phyloP scores from a whole-genome alignment of 2,329 filamentous ascomycete species.

The Phaeoacremonium minimum region DNA sequence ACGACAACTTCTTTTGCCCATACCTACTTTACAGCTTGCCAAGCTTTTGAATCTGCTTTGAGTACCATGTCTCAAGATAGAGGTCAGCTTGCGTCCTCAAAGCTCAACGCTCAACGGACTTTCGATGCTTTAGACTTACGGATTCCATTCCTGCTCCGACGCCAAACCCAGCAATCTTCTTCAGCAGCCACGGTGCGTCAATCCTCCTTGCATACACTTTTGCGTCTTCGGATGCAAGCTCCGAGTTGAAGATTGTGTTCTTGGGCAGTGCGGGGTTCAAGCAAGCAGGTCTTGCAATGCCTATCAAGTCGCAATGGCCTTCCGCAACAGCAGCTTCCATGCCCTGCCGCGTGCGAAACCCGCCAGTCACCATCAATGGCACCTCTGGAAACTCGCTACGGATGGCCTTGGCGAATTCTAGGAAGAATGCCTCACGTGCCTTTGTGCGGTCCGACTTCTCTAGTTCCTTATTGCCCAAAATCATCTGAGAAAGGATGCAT shows the following conservation, averaged over 20 bases:
- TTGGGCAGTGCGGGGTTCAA: slow-evolving; percentile 31
- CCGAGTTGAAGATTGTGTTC: slow-evolving; percentile 26
- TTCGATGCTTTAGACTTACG: no score
- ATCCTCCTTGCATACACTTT: slow-evolving; percentile 20
- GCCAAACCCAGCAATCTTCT: slow-evolving; percentile 14
- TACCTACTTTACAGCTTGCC: no score
- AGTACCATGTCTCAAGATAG: no score
- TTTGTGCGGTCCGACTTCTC: slow-evolving; percentile 36
- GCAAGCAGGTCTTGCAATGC: slow-evolving; percentile 31
- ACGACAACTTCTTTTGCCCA: no score
- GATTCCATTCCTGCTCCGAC: slow-evolving; percentile 15
- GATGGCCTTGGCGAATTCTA: slow-evolving; percentile 57
- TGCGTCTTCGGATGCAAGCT: slow-evolving; percentile 27
- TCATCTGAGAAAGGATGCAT: no score
- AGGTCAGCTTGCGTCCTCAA: no score
- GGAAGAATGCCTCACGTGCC: slow-evolving; percentile 63
- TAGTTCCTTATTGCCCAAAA: slow-evolving; percentile 15
- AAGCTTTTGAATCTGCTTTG: no score
- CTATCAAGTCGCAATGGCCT: slow-evolving; percentile 35
- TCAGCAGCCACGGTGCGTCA: slow-evolving; percentile 14
- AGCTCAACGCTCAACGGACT: no score
- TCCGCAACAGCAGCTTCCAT: slow-evolving; percentile 33
- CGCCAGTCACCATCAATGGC: slow-evolving; percentile 56
- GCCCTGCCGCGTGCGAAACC: slow-evolving; percentile 47
- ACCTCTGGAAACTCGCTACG: slow-evolving; percentile 37